Evolutionary conservation across 2,329 filamentous ascomycete species (phyloP), one percentile per base, ranked within the genome.

Genomic region (Cercospora zeina): DNA sequence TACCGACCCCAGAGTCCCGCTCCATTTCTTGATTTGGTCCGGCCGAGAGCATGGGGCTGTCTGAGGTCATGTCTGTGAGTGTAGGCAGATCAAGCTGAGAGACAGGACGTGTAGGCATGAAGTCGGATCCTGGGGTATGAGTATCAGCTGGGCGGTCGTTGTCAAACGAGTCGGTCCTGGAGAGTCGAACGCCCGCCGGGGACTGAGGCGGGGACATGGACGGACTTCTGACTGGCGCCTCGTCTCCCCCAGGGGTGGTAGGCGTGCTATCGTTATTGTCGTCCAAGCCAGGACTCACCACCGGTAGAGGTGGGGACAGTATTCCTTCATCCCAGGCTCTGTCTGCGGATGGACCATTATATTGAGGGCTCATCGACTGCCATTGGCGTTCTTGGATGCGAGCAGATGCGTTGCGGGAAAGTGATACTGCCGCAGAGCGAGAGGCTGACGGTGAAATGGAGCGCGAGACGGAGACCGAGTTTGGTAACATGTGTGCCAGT

Each of bases 51-150:
- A 39, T 37, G 21, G 51, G 50, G 31, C 36, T 45, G 27, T 55
- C 51, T 6, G 57, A 54, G 11, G 24, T 54, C 37, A 51, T 57
- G 37, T 57, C 42, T 51, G 39, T 42, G 14, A 63, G 39, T 8
- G 61, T 63, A 27, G 61, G 61, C 14, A 63, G 21, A 30, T 57
- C 58, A 7, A 63, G 58, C 57, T 63, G 61, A 47, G 61, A 63
- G 11, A 63, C 61, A 45, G 61, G 61, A 16, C 61, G 61, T 8
- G 57, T 63, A 13, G 61, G 61, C 21, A 63, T 27, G 34, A 63
- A 63, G 31, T 63, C 61, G 16, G 61, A 63, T 19, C 57, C 61
- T 51, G 61, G 61, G n/a, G 61, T 63, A 33, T 47, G 45, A 14
- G 34, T 47, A n/a, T 55, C 58, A 8, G 31, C 30, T 34, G 37